Evolutionary conservation across 805 yeast species (phyloP).

Genomic region (Candida nanaspora): DNA sequence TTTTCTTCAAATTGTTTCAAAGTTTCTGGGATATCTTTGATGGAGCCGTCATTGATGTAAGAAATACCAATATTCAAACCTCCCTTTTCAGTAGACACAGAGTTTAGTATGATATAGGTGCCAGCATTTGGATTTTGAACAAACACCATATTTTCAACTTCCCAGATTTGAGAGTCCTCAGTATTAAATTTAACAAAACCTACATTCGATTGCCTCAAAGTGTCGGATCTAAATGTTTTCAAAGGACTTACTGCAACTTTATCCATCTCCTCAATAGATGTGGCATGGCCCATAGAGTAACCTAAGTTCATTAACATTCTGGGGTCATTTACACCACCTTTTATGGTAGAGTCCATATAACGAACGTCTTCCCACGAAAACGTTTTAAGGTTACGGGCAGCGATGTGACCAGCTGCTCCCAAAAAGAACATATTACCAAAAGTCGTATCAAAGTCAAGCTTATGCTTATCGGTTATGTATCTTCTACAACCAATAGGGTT

Average conservation of each 20-base stretch:
- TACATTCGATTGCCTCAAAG: neutral
- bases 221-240: neutral
- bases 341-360: neutral
- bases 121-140: neutral
- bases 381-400: neutral
- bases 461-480: neutral
- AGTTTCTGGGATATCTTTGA: neutral
- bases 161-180: neutral
- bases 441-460: neutral
- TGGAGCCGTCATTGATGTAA: slow-evolving; percentile 2
- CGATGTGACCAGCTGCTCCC: neutral
- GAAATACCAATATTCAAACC: slow-evolving; percentile 3
- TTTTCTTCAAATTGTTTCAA: neutral
- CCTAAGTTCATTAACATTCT: neutral
- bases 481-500: slow-evolving; percentile 1
- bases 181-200: neutral
- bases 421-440: slow-evolving; percentile 1
- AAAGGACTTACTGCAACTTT: neutral
- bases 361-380: slow-evolving; percentile 1
- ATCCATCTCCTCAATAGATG: neutral
- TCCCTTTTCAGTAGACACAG: neutral
- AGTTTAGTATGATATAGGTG: neutral
- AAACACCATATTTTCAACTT: slow-evolving; percentile 1
- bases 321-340: neutral
- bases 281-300: neutral